Conservation (phyloP, 805 yeast genomes). For the Myxozyma melibiosi region DNA sequence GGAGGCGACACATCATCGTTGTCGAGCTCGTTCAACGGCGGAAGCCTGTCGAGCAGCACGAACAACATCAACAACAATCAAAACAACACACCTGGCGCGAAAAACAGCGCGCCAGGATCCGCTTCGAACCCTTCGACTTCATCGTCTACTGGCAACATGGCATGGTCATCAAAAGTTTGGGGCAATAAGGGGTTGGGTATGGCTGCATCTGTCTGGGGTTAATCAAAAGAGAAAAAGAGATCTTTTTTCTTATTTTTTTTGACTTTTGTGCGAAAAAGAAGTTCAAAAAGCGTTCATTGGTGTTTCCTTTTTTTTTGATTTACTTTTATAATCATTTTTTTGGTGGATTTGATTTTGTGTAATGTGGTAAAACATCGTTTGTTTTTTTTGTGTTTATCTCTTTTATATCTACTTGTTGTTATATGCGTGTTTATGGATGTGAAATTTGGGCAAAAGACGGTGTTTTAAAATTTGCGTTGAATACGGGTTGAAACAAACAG, state of each 20-base stretch:
- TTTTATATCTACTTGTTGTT: too few relatives aligned
- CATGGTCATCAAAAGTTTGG: conserved; percentile 34
- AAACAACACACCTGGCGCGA: background rate
- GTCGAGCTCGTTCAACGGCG: conserved; percentile 13
- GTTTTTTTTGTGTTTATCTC: conserved; percentile 8
- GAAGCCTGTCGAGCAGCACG: background rate
- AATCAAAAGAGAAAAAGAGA: conserved; percentile 15
- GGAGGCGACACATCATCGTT: conserved; percentile 8
- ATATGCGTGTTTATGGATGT: conserved; percentile 6
- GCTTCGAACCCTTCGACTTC: conserved; percentile 13
- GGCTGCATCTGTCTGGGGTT: conserved; percentile 36
- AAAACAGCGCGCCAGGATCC: background rate
- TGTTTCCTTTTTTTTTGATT: background rate
- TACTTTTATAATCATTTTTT: background rate
- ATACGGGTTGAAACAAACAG: background rate
- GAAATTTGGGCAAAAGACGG: conserved; percentile 27
- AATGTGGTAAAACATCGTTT: background rate
- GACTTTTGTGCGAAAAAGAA: too few relatives aligned
- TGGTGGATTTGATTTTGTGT: background rate
- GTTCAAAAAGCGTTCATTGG: conserved; percentile 5
- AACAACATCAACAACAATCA: conserved; percentile 9
- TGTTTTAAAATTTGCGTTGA: conserved; percentile 20
- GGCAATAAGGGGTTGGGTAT: conserved; percentile 32
- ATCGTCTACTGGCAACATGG: conserved; percentile 23
- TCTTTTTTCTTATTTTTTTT: too few relatives aligned